Base-by-base conservation (phyloP, 768 basidiomycete species). In the Hygrophorus pudorinus region DNA sequence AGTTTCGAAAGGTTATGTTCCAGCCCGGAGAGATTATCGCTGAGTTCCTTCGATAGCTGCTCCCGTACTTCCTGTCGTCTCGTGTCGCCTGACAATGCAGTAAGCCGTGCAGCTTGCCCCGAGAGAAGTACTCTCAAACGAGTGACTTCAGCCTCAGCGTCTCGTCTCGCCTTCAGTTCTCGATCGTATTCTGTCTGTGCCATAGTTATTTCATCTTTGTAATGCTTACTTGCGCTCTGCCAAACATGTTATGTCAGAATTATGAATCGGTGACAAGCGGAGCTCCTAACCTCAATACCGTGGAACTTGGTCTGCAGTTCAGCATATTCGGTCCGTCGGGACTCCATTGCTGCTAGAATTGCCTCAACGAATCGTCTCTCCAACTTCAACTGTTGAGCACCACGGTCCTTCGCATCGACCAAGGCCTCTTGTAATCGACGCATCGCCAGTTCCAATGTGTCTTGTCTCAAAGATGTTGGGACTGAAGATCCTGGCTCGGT, bases 131-230 rank as follows among this genome's bases (percentile, higher is more conserved):
- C 79, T 34, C 88, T 70, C 18, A 99, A 67, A 33, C 86, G 76
- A 17, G 84, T 83, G 46, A 97, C 86, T 64, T 97, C 92, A 0
- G 87, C 82, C 63, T 98, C 92, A 1, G 88, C 85, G 50, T 97
- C 92, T 13, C 88, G 78, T 14, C 94, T 77, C 16, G 82, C 79
- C 46, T 85, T 81, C 29, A 92, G 71, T 61, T 98, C 96, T 41
- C 78, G 78, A 57, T 97, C 93, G 58, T 94, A 97, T 58, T 98
- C 96, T 34, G 84, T 82, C 53, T 92, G 87, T 2, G 94, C 92
- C 18, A 93, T 91, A 0, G 81, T 82, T 33, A 99, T 68, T 33
- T 96, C 96, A 49, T 92, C 85, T 44, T 92, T 86, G 49, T 87
- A 93, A 51, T 90, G 86, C 51, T 86, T 85, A 57, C 90, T 96